These are phyloP conservation scores for Suhomyces bribrorum DNA, from an alignment of 1,139 yeast species.

Conservation along the genomic window DNA sequence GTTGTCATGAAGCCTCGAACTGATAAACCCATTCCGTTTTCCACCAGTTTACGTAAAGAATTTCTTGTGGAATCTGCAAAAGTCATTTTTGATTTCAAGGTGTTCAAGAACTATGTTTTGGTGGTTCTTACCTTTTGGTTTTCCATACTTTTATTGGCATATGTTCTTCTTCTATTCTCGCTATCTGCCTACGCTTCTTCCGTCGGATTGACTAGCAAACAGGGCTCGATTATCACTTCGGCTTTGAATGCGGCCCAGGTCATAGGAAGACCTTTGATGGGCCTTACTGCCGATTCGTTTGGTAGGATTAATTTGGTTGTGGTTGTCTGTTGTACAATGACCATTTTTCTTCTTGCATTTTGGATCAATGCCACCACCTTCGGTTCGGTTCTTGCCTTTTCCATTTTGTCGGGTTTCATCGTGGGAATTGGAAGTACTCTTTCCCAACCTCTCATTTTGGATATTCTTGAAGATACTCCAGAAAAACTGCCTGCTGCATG, in stretches of 20 bases:
- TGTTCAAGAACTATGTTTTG: slow-evolving; percentile 40
- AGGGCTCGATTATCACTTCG: slow-evolving; percentile 64
- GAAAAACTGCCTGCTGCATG: slow-evolving; percentile 58
- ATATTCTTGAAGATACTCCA: slow-evolving; percentile 40
- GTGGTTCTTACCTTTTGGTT: slow-evolving; percentile 57
- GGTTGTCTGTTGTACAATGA: slow-evolving; percentile 28
- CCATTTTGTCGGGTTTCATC: slow-evolving; percentile 52
- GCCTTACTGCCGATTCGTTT: slow-evolving; percentile 53
- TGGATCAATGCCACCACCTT: slow-evolving; percentile 61
- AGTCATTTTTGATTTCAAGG: slow-evolving; percentile 30
- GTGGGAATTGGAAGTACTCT: slow-evolving; percentile 68
- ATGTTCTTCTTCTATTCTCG: slow-evolving; percentile 60
- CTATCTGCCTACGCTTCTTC: slow-evolving; percentile 62
- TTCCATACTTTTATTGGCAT: slow-evolving; percentile 54
- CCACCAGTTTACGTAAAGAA: slow-evolving; percentile 21
- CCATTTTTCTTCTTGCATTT: slow-evolving; percentile 43
- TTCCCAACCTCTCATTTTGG: slow-evolving; percentile 62
- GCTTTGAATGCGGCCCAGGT: slow-evolving; percentile 63
- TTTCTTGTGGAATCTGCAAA: slow-evolving; percentile 23
- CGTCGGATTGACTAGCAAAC: slow-evolving; percentile 54
- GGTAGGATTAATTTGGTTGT: slow-evolving; percentile 60
- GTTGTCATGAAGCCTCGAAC: slow-evolving; percentile 49
- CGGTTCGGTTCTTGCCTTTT: slow-evolving; percentile 53
- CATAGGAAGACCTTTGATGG: slow-evolving; percentile 67
- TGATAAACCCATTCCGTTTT: slow-evolving; percentile 31